Evolutionary conservation across 768 basidiomycete genomes (phyloP).

Genomic region (Lactarius indigo): DNA sequence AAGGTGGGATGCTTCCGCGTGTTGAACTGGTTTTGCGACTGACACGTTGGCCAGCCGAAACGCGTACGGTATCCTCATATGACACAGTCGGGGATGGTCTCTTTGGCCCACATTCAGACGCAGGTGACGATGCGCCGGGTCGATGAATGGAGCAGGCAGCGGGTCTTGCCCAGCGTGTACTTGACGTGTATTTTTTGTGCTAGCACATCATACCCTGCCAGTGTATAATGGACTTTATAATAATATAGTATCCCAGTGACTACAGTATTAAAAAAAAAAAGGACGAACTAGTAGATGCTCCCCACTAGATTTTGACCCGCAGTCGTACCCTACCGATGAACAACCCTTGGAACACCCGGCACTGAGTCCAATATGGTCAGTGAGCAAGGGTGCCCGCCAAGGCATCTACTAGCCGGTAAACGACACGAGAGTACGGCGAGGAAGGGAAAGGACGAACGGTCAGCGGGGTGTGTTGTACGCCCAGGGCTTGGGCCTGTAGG

Average conservation of each 20-base stretch:
- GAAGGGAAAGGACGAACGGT: not conserved
- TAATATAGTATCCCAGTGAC: not conserved
- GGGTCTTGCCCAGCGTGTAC: not conserved
- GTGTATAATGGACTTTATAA: not conserved
- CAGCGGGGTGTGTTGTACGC: not conserved
- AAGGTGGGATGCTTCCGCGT: not conserved
- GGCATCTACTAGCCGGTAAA: not conserved
- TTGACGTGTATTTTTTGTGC: not conserved
- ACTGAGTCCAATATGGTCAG: not conserved
- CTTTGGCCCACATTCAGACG: not conserved
- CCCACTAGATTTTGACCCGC: not conserved
- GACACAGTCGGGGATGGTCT: not conserved
- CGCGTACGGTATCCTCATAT: not conserved
- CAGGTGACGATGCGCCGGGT: not conserved
- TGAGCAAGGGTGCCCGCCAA: no score
- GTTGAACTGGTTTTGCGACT: not conserved
- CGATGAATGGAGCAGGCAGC: not conserved
- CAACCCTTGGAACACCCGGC: no score
- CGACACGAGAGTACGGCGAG: not conserved
- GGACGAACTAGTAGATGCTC: not conserved
- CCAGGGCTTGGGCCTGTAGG: no score
- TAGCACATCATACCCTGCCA: not conserved
- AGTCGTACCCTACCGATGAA: not conserved
- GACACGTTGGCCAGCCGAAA: not conserved
- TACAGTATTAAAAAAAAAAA: not conserved